These are phyloP conservation scores for Wickerhamomyces chambardii DNA, from an alignment of 805 yeast genomes.

Conservation along the genomic window DNA sequence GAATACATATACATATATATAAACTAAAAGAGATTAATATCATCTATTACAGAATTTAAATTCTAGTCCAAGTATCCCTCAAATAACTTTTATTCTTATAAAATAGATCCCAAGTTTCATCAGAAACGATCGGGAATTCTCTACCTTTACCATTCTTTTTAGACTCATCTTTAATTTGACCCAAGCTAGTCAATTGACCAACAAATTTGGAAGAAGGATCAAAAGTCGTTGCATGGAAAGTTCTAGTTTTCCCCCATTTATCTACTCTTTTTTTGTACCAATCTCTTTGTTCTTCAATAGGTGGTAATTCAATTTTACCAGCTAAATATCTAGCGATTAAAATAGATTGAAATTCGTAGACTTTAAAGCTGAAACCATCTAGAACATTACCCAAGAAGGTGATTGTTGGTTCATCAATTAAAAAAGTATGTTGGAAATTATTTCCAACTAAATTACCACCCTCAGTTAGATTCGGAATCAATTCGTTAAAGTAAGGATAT, in stretches of 20 bases:
- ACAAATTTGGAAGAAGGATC: neutral
- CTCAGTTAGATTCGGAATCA: slow-evolving; percentile 10
- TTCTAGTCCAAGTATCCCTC: neutral
- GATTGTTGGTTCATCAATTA: slow-evolving; percentile 36
- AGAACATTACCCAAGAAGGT: slow-evolving; percentile 28
- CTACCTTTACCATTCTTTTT: neutral
- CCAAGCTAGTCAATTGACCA: neutral
- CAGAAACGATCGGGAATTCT: neutral
- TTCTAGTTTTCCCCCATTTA: slow-evolving; percentile 8
- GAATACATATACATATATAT: too few species aligned
- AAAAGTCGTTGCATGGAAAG: neutral
- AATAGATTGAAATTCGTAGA: slow-evolving; percentile 39
- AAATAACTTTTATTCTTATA: too few species aligned
- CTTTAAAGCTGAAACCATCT: slow-evolving; percentile 36
- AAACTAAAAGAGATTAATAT: too few species aligned
- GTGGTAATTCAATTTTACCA: slow-evolving; percentile 27
- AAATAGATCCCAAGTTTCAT: neutral
- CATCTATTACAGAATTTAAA: too few species aligned
- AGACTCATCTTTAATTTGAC: neutral
- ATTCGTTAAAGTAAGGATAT: slow-evolving; percentile 21
- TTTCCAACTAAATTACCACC: slow-evolving; percentile 21
- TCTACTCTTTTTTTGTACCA: slow-evolving; percentile 22
- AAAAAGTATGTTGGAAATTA: slow-evolving; percentile 33
- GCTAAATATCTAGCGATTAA: slow-evolving; percentile 48
- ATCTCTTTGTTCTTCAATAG: slow-evolving; percentile 25